Base-by-base conservation (phyloP, 2,329 filamentous ascomycete species). In the Trichoderma arundinaceum region DNA sequence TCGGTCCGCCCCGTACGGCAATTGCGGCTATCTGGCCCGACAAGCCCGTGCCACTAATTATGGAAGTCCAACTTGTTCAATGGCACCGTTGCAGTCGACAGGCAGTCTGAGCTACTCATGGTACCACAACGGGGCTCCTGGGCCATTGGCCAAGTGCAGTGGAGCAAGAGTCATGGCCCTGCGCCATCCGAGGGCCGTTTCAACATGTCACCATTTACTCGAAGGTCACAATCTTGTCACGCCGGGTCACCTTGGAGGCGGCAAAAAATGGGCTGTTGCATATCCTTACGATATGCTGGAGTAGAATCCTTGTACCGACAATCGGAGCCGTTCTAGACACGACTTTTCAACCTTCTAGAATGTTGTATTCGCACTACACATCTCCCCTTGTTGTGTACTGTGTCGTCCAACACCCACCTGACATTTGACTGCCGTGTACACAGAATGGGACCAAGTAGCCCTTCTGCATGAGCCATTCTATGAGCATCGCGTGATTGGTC, bases 161-260 rank as follows among this genome's bases (percentile, higher is more conserved):
- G 48, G 58, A 62, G 58, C 49, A 57, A 44, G 48, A 52, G 58
- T 12, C 15, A 43, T 10, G 44, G 44, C 17, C 46, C 58, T 61
- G 58, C 46, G 57, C 51, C 58, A 61, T 61, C 22, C 58, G 22
- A 43, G 7, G 46, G 22, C 46, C 13, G 48, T 62, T 60, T 51
- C 57, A 60, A 51, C 32, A 51, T 17, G 28, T 38, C 46, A 8
- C 35, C 28, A 15, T 49, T 8, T 53, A 38, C n/a, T 53, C 32
- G 28, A 62, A 28, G 19, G 15, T 22, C 58, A 44, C 43, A 52
- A 52, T 17, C 35, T 8, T 44, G 58, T 28, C 58, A 33, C 28
- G 22, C 17, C 22, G 39, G 22, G 43, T 33, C 46, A 52, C 35
- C 28, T 38, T 28, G 10, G 41, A 15, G 57, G 32, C 35, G 38